Evolutionary conservation across 305 asterid species (phyloP).

Genomic region (Nicotiana rustica): DNA sequence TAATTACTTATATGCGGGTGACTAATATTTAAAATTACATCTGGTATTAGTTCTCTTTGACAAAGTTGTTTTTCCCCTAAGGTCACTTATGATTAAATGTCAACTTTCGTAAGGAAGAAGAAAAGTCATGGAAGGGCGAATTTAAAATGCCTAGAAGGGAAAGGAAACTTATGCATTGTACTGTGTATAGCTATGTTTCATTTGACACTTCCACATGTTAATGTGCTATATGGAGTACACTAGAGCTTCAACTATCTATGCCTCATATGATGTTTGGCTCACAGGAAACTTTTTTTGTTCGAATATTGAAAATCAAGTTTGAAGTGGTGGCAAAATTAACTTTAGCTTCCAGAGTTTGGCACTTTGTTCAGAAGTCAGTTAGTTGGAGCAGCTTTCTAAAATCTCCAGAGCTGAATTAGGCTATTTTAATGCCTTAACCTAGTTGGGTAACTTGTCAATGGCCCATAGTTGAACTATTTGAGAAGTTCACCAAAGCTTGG

Average conservation of each 20-base stretch:
- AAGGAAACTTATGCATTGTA: background rate
- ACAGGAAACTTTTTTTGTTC: background rate
- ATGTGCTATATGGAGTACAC: conserved; percentile 25
- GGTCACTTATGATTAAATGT: background rate
- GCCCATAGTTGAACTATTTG: conserved; percentile 18
- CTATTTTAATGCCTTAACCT: background rate
- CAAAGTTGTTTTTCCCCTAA: background rate
- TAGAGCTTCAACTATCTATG: background rate
- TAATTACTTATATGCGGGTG: background rate
- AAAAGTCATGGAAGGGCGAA: background rate
- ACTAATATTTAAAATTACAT: background rate
- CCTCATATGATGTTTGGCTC: background rate
- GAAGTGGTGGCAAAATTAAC: background rate
- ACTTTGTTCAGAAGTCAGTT: background rate
- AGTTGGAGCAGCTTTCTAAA: background rate
- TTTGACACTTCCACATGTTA: background rate
- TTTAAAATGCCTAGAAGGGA: conserved; percentile 23
- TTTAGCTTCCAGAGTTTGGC: background rate
- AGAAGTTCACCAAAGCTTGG: conserved; percentile 3
- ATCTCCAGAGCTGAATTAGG: background rate
- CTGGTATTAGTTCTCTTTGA: background rate
- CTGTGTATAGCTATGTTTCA: background rate
- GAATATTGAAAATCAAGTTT: background rate
- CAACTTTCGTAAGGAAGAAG: background rate
- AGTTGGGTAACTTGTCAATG: conserved; percentile 29